A percentile compares a stretch with the other conserved stretches of the same genome.
These are phyloP conservation scores for Exophiala calicioides DNA, from an alignment of 2,329 filamentous ascomycete species.

Conservation along the genomic window DNA sequence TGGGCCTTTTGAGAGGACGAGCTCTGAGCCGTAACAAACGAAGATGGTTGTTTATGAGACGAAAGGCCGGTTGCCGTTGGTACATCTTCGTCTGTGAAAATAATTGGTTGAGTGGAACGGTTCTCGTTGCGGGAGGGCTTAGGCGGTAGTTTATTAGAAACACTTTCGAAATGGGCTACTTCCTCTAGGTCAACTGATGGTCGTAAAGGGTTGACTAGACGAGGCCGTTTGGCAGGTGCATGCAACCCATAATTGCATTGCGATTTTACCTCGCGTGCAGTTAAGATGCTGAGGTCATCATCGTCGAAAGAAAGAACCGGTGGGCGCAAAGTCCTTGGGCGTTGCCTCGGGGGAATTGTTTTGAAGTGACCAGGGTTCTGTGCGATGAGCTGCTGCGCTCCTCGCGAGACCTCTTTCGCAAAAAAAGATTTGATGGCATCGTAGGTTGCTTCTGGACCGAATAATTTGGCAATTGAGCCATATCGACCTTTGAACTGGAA, in stretches of 20 bases:
- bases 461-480: slow-evolving; percentile 19
- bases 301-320: slow-evolving; percentile 22
- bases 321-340: slow-evolving; percentile 2
- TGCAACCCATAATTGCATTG: slow-evolving; percentile 13
- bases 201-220: slow-evolving; percentile 6
- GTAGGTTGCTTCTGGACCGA: slow-evolving; percentile 17
- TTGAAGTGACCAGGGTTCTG: slow-evolving; percentile 6
- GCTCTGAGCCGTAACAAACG: slow-evolving; percentile 3
- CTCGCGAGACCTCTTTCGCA: slow-evolving; percentile 19
- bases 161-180: too few species aligned
- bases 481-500: slow-evolving; percentile 23
- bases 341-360: slow-evolving; percentile 1
- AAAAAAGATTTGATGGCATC: slow-evolving; percentile 24
- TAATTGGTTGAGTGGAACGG: background rate
- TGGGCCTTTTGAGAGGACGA: background rate
- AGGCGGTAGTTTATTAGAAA: background rate
- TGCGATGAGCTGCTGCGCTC: slow-evolving; percentile 11
- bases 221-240: slow-evolving; percentile 18
- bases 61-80: background rate
- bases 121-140: background rate
- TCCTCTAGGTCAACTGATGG: background rate
- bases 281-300: slow-evolving; percentile 22
- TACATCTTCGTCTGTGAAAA: background rate
- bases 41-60: background rate
- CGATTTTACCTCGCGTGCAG: slow-evolving; percentile 15